Percentiles rank a stretch among this genome's conserved stretches.
Conservation (phyloP, 1,284 basidiomycete genomes). For the Trametes polyzona region DNA sequence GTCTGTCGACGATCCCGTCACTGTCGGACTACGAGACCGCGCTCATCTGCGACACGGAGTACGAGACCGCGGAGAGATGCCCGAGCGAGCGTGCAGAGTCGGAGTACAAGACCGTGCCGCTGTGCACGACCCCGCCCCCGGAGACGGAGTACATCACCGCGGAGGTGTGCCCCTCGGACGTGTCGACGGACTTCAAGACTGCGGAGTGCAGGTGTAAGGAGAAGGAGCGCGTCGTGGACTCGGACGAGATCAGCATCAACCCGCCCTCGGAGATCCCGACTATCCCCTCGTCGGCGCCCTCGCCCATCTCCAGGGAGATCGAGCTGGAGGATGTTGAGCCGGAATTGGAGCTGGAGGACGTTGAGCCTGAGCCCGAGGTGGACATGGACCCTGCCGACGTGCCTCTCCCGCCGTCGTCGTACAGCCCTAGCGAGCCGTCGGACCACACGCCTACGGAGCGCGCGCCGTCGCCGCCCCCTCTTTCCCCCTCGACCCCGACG, state of each 20-base stretch:
- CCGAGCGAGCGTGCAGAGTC: constrained; percentile 45
- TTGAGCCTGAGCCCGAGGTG: constrained; percentile 25
- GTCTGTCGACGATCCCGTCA: constrained; percentile 56
- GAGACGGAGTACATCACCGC: constrained; percentile 56
- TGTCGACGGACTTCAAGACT: constrained; percentile 40
- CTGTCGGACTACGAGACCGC: constrained; percentile 55
- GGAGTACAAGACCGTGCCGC: constrained; percentile 54
- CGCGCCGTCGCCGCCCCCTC: constrained; percentile 11
- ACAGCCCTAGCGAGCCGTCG: constrained; percentile 38
- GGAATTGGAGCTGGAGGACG: no score
- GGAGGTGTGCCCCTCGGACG: constrained; percentile 48
- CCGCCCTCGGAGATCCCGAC: constrained; percentile 35
- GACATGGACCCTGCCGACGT: constrained; percentile 41
- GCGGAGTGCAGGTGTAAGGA: constrained; percentile 36
- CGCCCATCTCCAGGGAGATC: constrained; percentile 16
- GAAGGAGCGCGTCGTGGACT: constrained; percentile 18
- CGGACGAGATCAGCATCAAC: constrained; percentile 28
- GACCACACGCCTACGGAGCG: constrained; percentile 20
- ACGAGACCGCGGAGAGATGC: constrained; percentile 53
- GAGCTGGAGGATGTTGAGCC: constrained; percentile 38
- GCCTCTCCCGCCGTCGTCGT: constrained; percentile 43
- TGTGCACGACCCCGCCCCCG: constrained; percentile 51
- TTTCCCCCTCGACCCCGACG: constrained; percentile 17
- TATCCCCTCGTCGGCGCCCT: constrained; percentile 30
- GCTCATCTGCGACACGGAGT: constrained; percentile 51